Evolutionary conservation across 192 early-diverging fungal genomes (phyloP), one percentile per base, ranked within the genome.

Genomic region (Phlyctochytrium bullatum): DNA sequence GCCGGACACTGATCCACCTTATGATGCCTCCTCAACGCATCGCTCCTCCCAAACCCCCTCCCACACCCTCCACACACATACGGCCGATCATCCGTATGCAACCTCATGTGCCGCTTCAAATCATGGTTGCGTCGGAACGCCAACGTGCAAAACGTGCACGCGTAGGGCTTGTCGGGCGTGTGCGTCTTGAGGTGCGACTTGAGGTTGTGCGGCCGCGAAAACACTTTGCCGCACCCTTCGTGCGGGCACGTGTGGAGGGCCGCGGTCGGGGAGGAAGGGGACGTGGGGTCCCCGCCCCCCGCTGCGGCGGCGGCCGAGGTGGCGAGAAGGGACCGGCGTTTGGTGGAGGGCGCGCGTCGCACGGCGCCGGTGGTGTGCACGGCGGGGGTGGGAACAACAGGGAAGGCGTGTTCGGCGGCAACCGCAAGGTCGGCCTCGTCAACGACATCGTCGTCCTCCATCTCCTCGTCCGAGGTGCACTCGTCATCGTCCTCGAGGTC

Each of bases 51-150:
- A 61, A 72, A 72, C 12, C 70, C 70, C 28, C 59, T 63, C 28
- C 29, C 40, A 27, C 70, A 72, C 2, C 64, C 64, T 1, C 36
- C 58, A 29, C 70, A 72, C 27, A 66, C 54, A 31, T 72, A 64
- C 62, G 63, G 65, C 34, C 50, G 24, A 34, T 20, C 31, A 27
- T 65, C 63, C 10, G 64, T 58, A 59, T 72, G 70, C n/a, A 64
- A 27, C 20, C 59, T 31, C 23, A 52, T 59, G 36, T 81, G 79
- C 14, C 92, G 78, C 57, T 88, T 76, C 27, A 90, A 73, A 80
- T 93, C 91, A 69, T 93, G 91, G 59, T 90, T 89, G 12, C 91
- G 81, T 2, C 86, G 78, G 72, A 93, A 94, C 6, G 88, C 83
- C 31, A 82, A 58, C 0, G 83, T 61, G 69, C 92, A 94, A 17